phyloP scores from a whole-genome alignment of 2,329 filamentous ascomycete species.

The Lachnum nothofagi region DNA sequence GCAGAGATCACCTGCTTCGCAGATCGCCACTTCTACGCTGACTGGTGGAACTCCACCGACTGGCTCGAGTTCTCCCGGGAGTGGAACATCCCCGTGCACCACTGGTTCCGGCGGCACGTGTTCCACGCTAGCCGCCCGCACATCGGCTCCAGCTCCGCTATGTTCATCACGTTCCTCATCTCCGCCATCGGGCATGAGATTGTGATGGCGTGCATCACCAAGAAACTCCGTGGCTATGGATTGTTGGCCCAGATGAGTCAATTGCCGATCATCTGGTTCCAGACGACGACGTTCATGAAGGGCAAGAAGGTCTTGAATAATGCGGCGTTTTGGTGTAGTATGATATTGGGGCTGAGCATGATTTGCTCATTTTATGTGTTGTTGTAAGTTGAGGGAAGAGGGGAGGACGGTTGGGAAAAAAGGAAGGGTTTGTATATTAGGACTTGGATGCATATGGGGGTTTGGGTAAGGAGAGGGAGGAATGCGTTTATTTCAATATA shows the following conservation, averaged over 20 bases:
- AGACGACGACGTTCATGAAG: constrained; percentile 72
- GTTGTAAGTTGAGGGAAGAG: too few species aligned
- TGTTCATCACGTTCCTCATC: constrained; percentile 85
- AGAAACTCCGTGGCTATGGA: constrained; percentile 91
- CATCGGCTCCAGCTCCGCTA: constrained; percentile 72
- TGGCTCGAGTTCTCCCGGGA: constrained; percentile 95
- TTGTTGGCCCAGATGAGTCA: constrained; percentile 95
- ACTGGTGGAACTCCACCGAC: constrained; percentile 74
- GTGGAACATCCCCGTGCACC: constrained; percentile 97
- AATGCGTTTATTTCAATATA: too few species aligned
- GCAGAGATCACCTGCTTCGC: constrained; percentile 91
- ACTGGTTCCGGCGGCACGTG: constrained; percentile 90
- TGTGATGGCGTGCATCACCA: constrained; percentile 96
- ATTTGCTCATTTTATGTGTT: constrained; percentile 27
- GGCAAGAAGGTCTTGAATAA: constrained; percentile 78
- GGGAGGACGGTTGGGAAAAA: too few species aligned
- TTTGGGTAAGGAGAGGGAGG: too few species aligned
- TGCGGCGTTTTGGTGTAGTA: constrained; percentile 83
- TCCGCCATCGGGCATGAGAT: constrained; percentile 87
- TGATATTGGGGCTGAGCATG: constrained; percentile 80
- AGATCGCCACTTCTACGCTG: constrained; percentile 85
- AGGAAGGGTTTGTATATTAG: too few species aligned
- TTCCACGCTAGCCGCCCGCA: constrained; percentile 76
- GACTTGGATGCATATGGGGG: too few species aligned
- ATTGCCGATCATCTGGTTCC: constrained; percentile 87